Evolutionary conservation across 176 grass and related monocot genomes (phyloP).

Genomic region (Cenchrus americanus): DNA sequence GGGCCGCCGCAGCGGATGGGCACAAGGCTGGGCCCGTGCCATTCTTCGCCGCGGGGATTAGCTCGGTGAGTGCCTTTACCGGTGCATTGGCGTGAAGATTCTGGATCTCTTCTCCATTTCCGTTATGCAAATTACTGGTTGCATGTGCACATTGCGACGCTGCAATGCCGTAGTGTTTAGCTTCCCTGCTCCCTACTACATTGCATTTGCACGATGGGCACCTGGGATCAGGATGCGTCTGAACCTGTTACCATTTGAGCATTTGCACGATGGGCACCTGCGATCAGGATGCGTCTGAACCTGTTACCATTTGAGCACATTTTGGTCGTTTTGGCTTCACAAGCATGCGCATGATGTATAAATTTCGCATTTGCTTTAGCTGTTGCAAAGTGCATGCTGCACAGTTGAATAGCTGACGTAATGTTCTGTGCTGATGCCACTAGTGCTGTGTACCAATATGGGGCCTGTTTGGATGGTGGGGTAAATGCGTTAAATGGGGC

Average conservation of each 20-base stretch:
- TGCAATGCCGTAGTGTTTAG: neutral
- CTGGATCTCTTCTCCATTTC: conserved; percentile 14
- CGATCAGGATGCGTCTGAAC: neutral
- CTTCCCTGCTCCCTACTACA: neutral
- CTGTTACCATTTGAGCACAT: neutral
- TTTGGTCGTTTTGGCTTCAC: neutral
- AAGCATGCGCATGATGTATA: neutral
- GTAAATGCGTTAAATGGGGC: no score
- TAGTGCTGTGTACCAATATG: neutral
- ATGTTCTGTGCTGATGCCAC: neutral
- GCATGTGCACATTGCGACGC: neutral
- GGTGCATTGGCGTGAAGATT: neutral
- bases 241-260: neutral
- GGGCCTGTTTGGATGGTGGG: no score
- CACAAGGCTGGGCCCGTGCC: conserved; percentile 76
- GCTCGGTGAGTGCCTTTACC: conserved; percentile 60
- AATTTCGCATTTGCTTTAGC: neutral
- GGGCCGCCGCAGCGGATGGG: conserved; percentile 22
- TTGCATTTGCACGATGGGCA: neutral
- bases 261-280: no score
- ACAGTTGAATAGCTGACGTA: neutral
- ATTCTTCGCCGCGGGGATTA: conserved; percentile 94
- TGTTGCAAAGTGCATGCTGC: neutral
- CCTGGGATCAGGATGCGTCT: neutral
- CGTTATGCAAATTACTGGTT: neutral